Evolutionary conservation across 116 monocot species (phyloP), one percentile per base, ranked within the genome.

Genomic region (Cymodocea nodosa): DNA sequence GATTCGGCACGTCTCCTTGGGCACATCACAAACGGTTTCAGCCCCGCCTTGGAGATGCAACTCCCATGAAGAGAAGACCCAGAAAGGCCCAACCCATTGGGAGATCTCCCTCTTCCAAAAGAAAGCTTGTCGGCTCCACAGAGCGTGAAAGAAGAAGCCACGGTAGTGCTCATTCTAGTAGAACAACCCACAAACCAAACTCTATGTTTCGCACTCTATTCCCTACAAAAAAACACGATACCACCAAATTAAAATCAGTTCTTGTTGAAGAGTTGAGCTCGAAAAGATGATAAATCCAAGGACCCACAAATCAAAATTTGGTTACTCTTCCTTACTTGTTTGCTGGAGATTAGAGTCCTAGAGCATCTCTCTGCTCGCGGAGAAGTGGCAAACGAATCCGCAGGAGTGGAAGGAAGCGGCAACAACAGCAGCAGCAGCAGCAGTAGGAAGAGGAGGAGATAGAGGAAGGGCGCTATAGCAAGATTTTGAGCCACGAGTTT

Each of bases 131-230:
- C 80, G 35, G 81, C 67, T 24, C 87, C 83, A 67, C 56, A 74
- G 25, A 88, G 74, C 72, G 82, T 39, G 73, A 66, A 68, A 30
- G 83, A 68, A 30, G 83, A 70, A 66, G 78, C 77, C 84, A 82
- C 84, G 52, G 55, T 36, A 13, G 15, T 24, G 22, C 23, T 51
- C 50, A 51, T 65, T 1, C 40, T 4, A 63, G 11, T 4, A 6
- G 19, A 37, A 63, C 63, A 60, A 60, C 60, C 60, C 60, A 60
- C 60, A 60, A 60, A 30, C 35, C 63, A 48, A 63, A 63, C 44
- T 11, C 48, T 3, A 18, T 0, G 5, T 22, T 63, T 59, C 25
- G 4, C 54, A 17, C 4, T 8, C 17, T 20, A 1, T 18, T 5
- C 6, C 7, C 17, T n/a, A 4, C 54, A 18, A 17, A 18, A 17